Base-by-base conservation (phyloP, 2,329 filamentous ascomycete genomes). In the Fusarium sp. region DNA sequence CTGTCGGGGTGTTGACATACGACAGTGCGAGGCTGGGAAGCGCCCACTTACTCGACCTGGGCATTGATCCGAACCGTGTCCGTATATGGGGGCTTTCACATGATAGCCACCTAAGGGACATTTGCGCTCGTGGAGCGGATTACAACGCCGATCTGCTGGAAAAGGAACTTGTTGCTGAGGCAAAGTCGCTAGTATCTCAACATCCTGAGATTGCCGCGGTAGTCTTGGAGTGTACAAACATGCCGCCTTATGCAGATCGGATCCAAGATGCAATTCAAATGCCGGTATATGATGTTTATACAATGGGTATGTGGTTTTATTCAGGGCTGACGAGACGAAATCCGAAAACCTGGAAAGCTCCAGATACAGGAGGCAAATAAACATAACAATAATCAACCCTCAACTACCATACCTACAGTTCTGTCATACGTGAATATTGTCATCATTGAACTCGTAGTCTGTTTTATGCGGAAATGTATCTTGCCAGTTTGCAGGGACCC, bases 281-380 rank as follows among this genome's bases (percentile, higher is more conserved):
- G 30, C 80, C 81, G 1, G 79, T 81, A 2, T 82, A 82, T 56
- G 82, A 84, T 69, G 79, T 83, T 8, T 81, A 77, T 46, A 82
- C 82, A 3, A 77, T 81, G 75, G 80, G 74, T 0, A 64, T 53
- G 15, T 83, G 81, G 80, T 81, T 82, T 43, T 82, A 83, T 54
- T 80, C 79, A 11, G 81, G 81, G 1, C 67, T 82, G 33, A 35
- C 57, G 5, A 59, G 69, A 43, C 16, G 33, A 6, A 72, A 67
- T 12, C 67, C 69, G 13, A 25, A 2, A 23, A 23, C 33, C 11
- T 72, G 69, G 69, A 59, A 46, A 23, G 13, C 25, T 6, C 21
- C 9, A 8, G 16, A 11, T n/a, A 16, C 10, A 3, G 5, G 30
- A 12, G 18, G 11, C 21, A 60, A 93, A 82, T 73, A 89, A 93